Percentiles rank a stretch among this genome's conserved stretches.
Conservation (phyloP, 352 stramenopile genomes). For the Globisporangium acanthophoron region DNA sequence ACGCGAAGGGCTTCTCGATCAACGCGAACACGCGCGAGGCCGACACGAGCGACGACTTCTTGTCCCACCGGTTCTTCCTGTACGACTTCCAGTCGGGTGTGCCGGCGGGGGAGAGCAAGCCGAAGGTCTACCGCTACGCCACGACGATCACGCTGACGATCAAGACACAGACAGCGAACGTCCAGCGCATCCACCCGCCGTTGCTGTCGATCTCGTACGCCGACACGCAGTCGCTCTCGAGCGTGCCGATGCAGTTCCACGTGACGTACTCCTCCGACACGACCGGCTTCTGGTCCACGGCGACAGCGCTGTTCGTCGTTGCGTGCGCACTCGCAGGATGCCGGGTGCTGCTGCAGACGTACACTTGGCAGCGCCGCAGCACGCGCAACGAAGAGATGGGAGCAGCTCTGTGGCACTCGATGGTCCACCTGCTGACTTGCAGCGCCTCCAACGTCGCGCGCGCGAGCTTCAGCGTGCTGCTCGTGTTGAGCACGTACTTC, state of each 20-base stretch:
- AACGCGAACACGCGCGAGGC: conserved; percentile 68
- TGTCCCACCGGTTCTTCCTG: conserved; percentile 91
- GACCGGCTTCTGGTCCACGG: conserved; percentile 65
- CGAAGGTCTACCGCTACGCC: conserved; percentile 67
- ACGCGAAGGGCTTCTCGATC: conserved; percentile 46
- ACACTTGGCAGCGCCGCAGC: conserved; percentile 85
- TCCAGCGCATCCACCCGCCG: conserved; percentile 57
- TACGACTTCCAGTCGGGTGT: conserved; percentile 81
- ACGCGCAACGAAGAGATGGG: conserved; percentile 62
- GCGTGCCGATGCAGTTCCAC: conserved; percentile 49
- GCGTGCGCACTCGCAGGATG: conserved; percentile 46
- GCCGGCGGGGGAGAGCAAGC: conserved; percentile 30
- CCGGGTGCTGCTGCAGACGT: conserved; percentile 67
- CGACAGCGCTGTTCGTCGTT: conserved; percentile 68
- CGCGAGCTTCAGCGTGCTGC: conserved; percentile 51
- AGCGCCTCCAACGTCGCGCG: conserved; percentile 35
- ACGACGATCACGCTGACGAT: conserved; percentile 63
- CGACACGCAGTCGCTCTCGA: conserved; percentile 32
- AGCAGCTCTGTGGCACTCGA: conserved; percentile 40
- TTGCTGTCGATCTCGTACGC: conserved; percentile 77
- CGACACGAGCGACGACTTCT: conserved; percentile 76
- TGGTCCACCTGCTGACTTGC: conserved; percentile 33
- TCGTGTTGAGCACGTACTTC: conserved; percentile 83
- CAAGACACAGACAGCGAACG: conserved; percentile 36
- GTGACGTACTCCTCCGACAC: conserved; percentile 88